Conservation (phyloP, 2,329 filamentous ascomycete genomes). For the Paecilomyces niveus region DNA sequence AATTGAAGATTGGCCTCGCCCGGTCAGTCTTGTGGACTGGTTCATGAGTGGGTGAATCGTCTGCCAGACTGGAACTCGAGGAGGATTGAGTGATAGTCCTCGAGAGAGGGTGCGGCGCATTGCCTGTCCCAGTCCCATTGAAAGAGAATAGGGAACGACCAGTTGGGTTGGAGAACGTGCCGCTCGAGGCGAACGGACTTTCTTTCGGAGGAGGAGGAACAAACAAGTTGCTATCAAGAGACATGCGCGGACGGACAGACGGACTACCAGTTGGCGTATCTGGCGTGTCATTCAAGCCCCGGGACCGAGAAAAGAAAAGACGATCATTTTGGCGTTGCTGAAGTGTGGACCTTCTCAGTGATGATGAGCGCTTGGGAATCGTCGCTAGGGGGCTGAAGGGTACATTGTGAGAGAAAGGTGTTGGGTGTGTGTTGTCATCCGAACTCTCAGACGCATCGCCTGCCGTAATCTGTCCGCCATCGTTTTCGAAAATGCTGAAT, state of each 20-base stretch:
- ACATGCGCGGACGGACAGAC: conserved; percentile 62
- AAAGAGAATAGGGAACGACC: conserved; percentile 35
- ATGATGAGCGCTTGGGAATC: conserved; percentile 64
- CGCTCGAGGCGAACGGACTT: conserved; percentile 55
- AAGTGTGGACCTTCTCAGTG: conserved; percentile 76
- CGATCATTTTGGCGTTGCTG: conserved; percentile 73
- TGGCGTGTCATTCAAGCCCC: conserved; percentile 21
- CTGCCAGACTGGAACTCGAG: conserved; percentile 67
- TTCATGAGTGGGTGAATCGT: conserved; percentile 63
- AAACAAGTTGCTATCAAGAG: conserved; percentile 66
- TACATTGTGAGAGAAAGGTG: conserved; percentile 29
- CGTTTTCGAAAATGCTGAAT: conserved; percentile 69
- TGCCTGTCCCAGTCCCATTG: conserved; percentile 12
- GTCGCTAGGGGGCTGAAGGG: conserved; percentile 42
- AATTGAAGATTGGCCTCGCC: conserved; percentile 48
- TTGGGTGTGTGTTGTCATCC: conserved; percentile 18
- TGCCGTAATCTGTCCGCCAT: conserved; percentile 16
- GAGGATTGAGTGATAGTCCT: conserved; percentile 81
- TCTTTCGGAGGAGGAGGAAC: conserved; percentile 52
- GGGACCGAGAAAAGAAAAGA: conserved; percentile 43
- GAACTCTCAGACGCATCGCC: conserved; percentile 23
- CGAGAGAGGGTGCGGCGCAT: conserved; percentile 68
- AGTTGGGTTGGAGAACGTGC: conserved; percentile 48
- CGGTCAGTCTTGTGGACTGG: conserved; percentile 49
- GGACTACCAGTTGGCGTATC: conserved; percentile 53